Conservation (phyloP, 441 rosid genomes). For the Monsonia emarginata region DNA sequence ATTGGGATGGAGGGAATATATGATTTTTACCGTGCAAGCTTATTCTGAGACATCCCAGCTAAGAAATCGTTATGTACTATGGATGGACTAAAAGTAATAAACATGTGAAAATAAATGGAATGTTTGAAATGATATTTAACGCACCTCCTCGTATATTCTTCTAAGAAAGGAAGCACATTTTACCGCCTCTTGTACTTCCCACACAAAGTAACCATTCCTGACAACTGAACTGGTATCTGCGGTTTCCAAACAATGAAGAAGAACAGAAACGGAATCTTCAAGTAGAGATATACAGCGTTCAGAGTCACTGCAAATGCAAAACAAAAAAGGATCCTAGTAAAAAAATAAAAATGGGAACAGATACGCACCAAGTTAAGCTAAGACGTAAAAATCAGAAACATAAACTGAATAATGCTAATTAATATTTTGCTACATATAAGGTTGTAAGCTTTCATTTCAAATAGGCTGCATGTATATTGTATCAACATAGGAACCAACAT, state of each 20-base stretch:
- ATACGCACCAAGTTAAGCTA: too few species aligned
- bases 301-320: conserved; percentile 43
- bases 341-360: background rate
- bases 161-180: conserved; percentile 72
- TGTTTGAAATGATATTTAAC: background rate
- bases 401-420: background rate
- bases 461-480: too few species aligned
- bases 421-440: background rate
- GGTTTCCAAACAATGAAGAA: conserved; percentile 67
- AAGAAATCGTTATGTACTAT: too few species aligned
- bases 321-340: conserved; percentile 10
- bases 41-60: too few species aligned
- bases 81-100: too few species aligned
- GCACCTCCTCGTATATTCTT: conserved; percentile 92
- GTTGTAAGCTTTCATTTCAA: background rate
- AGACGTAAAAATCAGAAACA: too few species aligned
- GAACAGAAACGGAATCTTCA: conserved; percentile 56
- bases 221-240: conserved; percentile 27
- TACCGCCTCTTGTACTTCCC: conserved; percentile 54
- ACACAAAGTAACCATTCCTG: conserved; percentile 33
- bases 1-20: background rate
- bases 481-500: too few species aligned
- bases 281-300: conserved; percentile 59
- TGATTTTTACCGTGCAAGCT: background rate
- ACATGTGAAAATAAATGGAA: background rate